Percentiles rank a stretch among this genome's conserved stretches.
Conservation (phyloP, 2,329 filamentous ascomycete genomes). For the Colletotrichum noveboracense region DNA sequence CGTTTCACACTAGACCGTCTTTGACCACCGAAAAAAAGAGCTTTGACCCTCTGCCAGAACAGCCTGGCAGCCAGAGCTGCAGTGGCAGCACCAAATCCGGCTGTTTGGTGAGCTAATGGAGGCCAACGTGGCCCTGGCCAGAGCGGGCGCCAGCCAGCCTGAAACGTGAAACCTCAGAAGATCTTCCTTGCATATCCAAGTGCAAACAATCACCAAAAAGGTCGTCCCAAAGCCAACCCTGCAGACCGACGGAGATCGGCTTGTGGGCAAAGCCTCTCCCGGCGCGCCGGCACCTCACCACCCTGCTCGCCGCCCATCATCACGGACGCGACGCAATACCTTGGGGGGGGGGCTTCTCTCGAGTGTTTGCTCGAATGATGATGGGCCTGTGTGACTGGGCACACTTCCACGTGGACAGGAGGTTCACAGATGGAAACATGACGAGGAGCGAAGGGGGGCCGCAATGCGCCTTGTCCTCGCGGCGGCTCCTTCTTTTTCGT, state of each 20-base stretch:
- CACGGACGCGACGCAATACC: neutral
- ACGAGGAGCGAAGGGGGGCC: neutral
- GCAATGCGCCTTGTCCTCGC: neutral
- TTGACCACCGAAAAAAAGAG: neutral
- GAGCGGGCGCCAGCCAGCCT: slow-evolving; percentile 15
- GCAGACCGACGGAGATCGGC: slow-evolving; percentile 15
- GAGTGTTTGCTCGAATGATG: neutral
- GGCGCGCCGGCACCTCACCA: slow-evolving; percentile 3
- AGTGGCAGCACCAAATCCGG: slow-evolving; percentile 4
- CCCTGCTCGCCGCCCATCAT: neutral
- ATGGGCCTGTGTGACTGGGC: neutral
- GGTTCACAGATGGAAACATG: neutral
- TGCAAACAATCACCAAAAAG: neutral
- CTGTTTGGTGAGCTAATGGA: slow-evolving; percentile 11
- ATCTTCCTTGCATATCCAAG: slow-evolving; percentile 16
- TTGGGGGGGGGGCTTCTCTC: neutral
- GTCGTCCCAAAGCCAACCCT: slow-evolving; percentile 1
- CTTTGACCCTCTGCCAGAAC: neutral
- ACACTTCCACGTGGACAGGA: neutral
- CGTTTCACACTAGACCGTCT: slow-evolving; percentile 9
- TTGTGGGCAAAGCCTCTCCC: slow-evolving; percentile 2
- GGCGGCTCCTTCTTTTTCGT: neutral
- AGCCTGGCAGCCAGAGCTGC: neutral
- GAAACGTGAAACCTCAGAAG: slow-evolving; percentile 20
- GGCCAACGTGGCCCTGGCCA: slow-evolving; percentile 15